These are phyloP conservation scores for Phialophora verrucosa DNA, from an alignment of 2,329 filamentous ascomycete species.

Conservation along the genomic window DNA sequence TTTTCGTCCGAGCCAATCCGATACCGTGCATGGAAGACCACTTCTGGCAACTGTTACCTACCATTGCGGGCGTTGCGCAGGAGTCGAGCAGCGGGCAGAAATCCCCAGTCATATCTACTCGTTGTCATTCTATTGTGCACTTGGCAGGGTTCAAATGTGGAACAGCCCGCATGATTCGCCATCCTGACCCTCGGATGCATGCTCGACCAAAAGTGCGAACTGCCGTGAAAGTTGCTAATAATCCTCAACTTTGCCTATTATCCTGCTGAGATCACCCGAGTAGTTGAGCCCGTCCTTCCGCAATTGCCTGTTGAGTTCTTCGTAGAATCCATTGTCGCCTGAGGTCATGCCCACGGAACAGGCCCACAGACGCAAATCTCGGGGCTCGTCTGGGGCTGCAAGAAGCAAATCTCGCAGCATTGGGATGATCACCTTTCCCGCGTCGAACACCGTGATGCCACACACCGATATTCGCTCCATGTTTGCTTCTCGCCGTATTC, in stretches of 20 bases:
- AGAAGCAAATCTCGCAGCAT: conserved; percentile 6
- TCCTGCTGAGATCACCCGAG: neutral
- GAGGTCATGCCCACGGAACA: conserved; percentile 14
- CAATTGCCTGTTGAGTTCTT: conserved; percentile 17
- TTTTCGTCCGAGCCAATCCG: neutral
- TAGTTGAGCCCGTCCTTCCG: neutral
- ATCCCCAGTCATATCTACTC: neutral
- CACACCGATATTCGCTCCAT: conserved; percentile 20
- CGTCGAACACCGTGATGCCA: conserved; percentile 7
- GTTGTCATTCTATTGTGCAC: neutral
- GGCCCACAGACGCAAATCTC: conserved; percentile 16
- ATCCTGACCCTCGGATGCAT: neutral
- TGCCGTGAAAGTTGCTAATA: neutral
- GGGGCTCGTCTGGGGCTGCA: neutral
- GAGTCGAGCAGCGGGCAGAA: neutral
- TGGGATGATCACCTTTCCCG: conserved; percentile 16
- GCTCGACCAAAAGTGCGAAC: neutral
- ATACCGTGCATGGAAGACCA: neutral
- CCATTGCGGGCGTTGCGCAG: neutral
- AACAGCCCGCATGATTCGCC: neutral
- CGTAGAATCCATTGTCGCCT: conserved; percentile 17
- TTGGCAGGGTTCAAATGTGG: neutral
- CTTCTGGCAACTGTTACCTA: neutral
- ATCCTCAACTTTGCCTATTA: neutral
- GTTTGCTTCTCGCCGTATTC: conserved; percentile 13